Base-by-base conservation (phyloP, 73 alveolate species). In the Stentor roeselii region DNA sequence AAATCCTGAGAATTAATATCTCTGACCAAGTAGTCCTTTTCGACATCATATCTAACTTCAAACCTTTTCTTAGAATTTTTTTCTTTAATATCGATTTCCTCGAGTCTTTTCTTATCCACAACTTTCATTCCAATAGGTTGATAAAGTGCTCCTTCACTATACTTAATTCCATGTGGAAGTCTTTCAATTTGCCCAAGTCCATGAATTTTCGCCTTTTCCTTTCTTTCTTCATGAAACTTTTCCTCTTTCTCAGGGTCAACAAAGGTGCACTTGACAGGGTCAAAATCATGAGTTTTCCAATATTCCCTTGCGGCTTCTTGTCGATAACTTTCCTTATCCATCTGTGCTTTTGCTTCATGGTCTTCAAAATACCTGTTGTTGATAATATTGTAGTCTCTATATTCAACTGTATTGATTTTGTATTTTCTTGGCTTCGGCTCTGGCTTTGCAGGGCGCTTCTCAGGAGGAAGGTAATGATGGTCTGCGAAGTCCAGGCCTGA, bases 391-490 rank as follows among this genome's bases (percentile, higher is more conserved):
- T 86, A 95, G 87, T 95, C 99, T 85, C 98, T 93, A 77, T 88
- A 41, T 60, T 92, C 95, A 50, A 88, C 88, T 2, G 93, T 89
- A 21, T 90, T 85, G 39, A 42, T 75, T 83, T 91, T 89, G 75
- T 91, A 87, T 0, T 75, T 82, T 40, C 39, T 15, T 21, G 60
- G 84, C 85, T 76, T 82, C 83, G 59, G 78, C 76, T 3, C 75
- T 36, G 78, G 14, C 39, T 27, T 78, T 84, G 87, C 59, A 3
- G 99, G 99, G 59, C 99, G 82, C 82, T 93, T 88, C 75, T 93
- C 97, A 4, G 99, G 98, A 32, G 95, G 91, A 58, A 88, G 93
- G 77, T 35, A 93, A 84, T 93, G 98, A 84, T 95, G 99, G 60
- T 93, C 88, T 14, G 80, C 39, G 76, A 95, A 59, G 3, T 91